phyloP scores from a whole-genome alignment of 192 early-diverging fungal species.

The Coemansia sp. region DNA sequence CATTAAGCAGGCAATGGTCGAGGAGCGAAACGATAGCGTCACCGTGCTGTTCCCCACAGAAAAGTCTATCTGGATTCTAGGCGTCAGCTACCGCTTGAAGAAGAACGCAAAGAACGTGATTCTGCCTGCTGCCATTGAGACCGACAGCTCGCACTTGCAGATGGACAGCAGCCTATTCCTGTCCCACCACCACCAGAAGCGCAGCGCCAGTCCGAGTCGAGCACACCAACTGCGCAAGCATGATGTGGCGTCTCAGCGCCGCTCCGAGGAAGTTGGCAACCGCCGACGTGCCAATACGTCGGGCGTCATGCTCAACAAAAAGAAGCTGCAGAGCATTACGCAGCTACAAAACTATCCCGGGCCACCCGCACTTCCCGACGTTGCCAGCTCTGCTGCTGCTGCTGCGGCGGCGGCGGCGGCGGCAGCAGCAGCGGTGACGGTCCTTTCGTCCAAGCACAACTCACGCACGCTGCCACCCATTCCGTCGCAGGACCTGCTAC shows the following conservation, averaged over 20 bases:
- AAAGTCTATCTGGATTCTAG: slow-evolving; percentile 51
- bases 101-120: slow-evolving; percentile 46
- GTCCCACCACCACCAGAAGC: slow-evolving; percentile 49
- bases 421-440: neutral
- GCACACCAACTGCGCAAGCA: slow-evolving; percentile 24
- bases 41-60: slow-evolving; percentile 47
- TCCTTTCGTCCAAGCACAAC: slow-evolving; percentile 22
- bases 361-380: slow-evolving; percentile 30
- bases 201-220: slow-evolving; percentile 41
- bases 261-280: slow-evolving; percentile 41
- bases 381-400: neutral
- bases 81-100: slow-evolving; percentile 47
- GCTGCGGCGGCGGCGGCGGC: neutral
- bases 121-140: slow-evolving; percentile 39
- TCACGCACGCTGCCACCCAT: slow-evolving; percentile 42
- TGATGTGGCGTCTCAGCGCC: slow-evolving; percentile 30
- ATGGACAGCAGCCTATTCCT: slow-evolving; percentile 50
- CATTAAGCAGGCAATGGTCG: slow-evolving; percentile 52
- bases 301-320: slow-evolving; percentile 50
- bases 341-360: slow-evolving; percentile 44
- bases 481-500: slow-evolving; percentile 48
- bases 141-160: slow-evolving; percentile 44
- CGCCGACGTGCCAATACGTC: slow-evolving; percentile 51
- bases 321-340: slow-evolving; percentile 48
- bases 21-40: slow-evolving; percentile 49